phyloP scores from a whole-genome alignment of 176 grass and related monocot species.

The Raddia distichophylla region DNA sequence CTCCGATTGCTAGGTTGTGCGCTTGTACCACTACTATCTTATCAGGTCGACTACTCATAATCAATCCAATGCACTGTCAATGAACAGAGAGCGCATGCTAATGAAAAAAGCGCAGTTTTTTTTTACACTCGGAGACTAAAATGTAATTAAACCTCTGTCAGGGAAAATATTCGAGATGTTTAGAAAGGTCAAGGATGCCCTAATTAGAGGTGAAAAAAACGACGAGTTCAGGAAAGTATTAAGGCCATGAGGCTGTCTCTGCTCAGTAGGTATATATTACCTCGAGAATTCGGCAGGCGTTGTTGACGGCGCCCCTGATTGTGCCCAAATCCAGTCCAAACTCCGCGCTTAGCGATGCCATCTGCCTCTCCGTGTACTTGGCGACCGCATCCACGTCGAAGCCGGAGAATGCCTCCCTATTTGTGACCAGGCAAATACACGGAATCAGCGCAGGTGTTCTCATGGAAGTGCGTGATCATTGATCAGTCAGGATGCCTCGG shows the following conservation, averaged over 20 bases:
- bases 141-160: background rate
- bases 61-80: background rate
- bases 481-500: background rate
- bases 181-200: background rate
- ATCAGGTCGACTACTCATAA: conserved; percentile 15
- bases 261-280: conserved; percentile 34
- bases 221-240: background rate
- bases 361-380: conserved; percentile 81
- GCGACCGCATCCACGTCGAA: conserved; percentile 76
- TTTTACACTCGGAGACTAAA: background rate
- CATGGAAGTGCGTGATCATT: background rate
- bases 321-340: conserved; percentile 70
- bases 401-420: conserved; percentile 81
- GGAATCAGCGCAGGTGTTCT: conserved; percentile 34
- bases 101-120: background rate
- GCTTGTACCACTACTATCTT: background rate
- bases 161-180: background rate
- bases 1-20: conserved; percentile 14
- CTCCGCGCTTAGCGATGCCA: conserved; percentile 65
- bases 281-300: conserved; percentile 81
- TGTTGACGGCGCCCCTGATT: conserved; percentile 77
- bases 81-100: background rate
- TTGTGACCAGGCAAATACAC: conserved; percentile 8
- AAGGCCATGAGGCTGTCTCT: background rate
- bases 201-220: background rate